Percentiles rank a stretch among this genome's conserved stretches.
These are phyloP conservation scores for Tetrapisispora taiwanensis DNA, from an alignment of 805 yeast species.

Conservation along the genomic window DNA sequence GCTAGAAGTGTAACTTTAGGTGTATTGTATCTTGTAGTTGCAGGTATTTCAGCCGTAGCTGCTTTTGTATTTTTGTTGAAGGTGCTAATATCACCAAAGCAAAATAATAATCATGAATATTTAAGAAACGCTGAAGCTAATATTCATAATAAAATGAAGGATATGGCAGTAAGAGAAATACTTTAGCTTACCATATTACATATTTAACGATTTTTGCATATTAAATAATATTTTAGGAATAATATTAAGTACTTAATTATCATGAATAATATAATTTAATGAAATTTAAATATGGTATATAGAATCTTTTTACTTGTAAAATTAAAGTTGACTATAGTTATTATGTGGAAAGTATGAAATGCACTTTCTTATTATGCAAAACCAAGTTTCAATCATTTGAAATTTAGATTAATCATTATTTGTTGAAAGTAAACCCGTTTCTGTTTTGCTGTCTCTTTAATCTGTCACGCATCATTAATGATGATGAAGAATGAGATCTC, in stretches of 20 bases:
- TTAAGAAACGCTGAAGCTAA: constrained; percentile 26
- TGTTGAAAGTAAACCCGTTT: not conserved
- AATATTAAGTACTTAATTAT: too few relatives aligned
- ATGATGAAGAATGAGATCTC: constrained; percentile 9
- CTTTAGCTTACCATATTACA: constrained; percentile 4
- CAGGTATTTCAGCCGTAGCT: constrained; percentile 60
- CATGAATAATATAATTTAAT: too few relatives aligned
- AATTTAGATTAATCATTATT: not conserved
- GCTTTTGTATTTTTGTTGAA: constrained; percentile 69
- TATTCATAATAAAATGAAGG: not conserved
- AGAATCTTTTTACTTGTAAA: too few relatives aligned
- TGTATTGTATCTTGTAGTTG: constrained; percentile 76
- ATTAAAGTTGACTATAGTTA: too few relatives aligned
- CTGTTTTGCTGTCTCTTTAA: constrained; percentile 15
- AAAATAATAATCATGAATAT: constrained; percentile 67
- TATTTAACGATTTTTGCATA: not conserved
- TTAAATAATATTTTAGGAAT: not conserved
- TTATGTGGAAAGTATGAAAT: too few relatives aligned
- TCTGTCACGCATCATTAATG: constrained; percentile 25
- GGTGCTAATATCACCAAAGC: constrained; percentile 70
- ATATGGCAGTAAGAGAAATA: constrained; percentile 12
- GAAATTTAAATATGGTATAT: too few relatives aligned
- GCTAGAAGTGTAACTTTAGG: constrained; percentile 81
- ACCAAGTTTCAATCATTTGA: too few relatives aligned
- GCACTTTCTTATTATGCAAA: too few relatives aligned